Evolutionary conservation across 768 basidiomycete species (phyloP).

Genomic region (Punctularia strigosozonata): DNA sequence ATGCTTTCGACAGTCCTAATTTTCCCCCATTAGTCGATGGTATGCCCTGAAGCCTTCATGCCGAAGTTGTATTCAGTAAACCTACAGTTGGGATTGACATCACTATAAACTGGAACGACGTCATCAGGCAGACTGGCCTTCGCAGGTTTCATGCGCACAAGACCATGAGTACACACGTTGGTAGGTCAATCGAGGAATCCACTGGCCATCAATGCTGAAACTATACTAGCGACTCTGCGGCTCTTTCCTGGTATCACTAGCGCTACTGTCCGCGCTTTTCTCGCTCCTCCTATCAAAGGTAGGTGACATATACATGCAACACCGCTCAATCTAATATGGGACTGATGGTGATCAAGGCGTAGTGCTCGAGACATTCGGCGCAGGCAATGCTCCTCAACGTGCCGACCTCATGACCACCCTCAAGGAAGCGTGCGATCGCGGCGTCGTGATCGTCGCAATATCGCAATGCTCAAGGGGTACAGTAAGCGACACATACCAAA

Average conservation of each 20-base stretch:
- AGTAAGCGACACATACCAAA: slow-evolving; percentile 77
- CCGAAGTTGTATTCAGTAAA: background rate
- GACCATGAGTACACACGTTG: slow-evolving; percentile 75
- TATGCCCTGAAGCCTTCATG: slow-evolving; percentile 15
- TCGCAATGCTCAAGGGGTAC: slow-evolving; percentile 83
- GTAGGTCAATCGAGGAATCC: slow-evolving; percentile 25
- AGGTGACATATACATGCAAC: too few relatives aligned
- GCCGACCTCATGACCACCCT: slow-evolving; percentile 64
- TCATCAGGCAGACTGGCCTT: slow-evolving; percentile 71
- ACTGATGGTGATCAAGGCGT: too few relatives aligned
- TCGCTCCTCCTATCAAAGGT: slow-evolving; percentile 59
- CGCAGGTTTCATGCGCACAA: slow-evolving; percentile 77
- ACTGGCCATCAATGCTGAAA: background rate
- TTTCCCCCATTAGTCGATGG: slow-evolving; percentile 76
- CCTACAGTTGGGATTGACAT: slow-evolving; percentile 82
- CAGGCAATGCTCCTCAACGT: slow-evolving; percentile 86
- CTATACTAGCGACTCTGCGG: slow-evolving; percentile 53
- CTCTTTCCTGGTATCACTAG: slow-evolving; percentile 82
- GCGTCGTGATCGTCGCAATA: slow-evolving; percentile 83
- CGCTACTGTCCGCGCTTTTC: slow-evolving; percentile 63
- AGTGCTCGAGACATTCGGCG: slow-evolving; percentile 85
- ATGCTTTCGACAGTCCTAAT: slow-evolving; percentile 79
- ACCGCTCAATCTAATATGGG: too few relatives aligned
- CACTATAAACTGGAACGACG: slow-evolving; percentile 79
- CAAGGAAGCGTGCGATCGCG: slow-evolving; percentile 71